These are phyloP conservation scores for Adansonia gregorii DNA, from an alignment of 441 rosid species.

Conservation along the genomic window DNA sequence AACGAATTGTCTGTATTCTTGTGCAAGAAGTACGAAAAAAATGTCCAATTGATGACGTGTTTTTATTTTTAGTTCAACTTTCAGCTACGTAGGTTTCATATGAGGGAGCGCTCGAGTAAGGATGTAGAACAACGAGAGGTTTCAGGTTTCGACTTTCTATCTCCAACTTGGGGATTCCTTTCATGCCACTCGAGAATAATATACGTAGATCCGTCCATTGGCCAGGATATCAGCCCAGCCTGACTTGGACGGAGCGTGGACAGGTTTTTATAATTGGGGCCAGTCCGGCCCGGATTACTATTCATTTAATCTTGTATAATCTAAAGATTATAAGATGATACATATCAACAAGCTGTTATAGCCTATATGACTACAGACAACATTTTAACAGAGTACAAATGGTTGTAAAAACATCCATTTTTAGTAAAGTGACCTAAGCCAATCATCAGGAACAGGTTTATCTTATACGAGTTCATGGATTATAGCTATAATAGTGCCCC, in stretches of 20 bases:
- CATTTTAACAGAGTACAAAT: neutral
- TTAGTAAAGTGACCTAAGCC: neutral
- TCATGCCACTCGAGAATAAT: neutral
- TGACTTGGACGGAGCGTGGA: too few relatives aligned
- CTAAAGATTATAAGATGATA: neutral
- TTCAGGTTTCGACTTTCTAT: neutral
- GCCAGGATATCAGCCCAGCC: too few relatives aligned
- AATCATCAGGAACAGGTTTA: neutral
- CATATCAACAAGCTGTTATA: neutral
- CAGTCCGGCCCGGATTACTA: too few relatives aligned
- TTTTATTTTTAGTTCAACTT: neutral
- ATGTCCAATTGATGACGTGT: neutral
- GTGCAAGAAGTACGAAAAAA: neutral
- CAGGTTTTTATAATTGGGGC: too few relatives aligned
- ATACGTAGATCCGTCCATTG: too few relatives aligned
- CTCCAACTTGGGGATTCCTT: too few relatives aligned
- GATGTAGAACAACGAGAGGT: neutral
- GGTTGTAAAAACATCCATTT: neutral
- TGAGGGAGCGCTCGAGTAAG: neutral
- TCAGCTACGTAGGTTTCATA: neutral
- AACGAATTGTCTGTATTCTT: neutral
- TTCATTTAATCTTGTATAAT: too few relatives aligned
- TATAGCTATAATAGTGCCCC: neutral
- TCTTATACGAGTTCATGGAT: neutral
- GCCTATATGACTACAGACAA: neutral